These are phyloP conservation scores for Penicillium verrucosum DNA, from an alignment of 2,329 filamentous ascomycete genomes.

Conservation along the genomic window DNA sequence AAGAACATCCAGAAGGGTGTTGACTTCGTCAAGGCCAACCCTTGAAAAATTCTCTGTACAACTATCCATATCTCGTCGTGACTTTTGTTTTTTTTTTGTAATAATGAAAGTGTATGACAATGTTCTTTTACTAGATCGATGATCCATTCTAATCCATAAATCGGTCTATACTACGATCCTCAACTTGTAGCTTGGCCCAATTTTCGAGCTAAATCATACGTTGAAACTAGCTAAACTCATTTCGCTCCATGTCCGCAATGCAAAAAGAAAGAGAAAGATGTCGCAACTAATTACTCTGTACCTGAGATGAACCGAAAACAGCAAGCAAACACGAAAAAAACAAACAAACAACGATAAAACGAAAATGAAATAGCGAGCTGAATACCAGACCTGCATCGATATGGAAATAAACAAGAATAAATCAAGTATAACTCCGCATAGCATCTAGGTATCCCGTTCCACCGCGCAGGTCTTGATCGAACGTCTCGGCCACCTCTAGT, in stretches of 20 bases:
- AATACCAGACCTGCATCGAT: background rate
- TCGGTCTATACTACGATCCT: background rate
- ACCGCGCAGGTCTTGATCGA: slow-evolving; percentile 78
- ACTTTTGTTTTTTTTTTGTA: slow-evolving; percentile 3
- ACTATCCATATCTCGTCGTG: slow-evolving; percentile 9
- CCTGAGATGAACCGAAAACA: background rate
- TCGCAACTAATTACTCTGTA: background rate
- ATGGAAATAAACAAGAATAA: background rate
- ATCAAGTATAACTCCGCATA: slow-evolving; percentile 68
- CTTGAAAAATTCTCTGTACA: slow-evolving; percentile 36
- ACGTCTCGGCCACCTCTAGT: slow-evolving; percentile 77
- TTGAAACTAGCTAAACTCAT: background rate
- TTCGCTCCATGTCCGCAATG: background rate
- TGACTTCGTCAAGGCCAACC: slow-evolving; percentile 61
- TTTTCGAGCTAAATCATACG: background rate
- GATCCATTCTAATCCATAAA: background rate
- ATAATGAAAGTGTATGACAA: slow-evolving; percentile 11
- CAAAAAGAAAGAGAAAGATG: background rate
- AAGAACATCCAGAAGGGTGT: slow-evolving; percentile 86
- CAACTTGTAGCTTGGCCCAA: background rate
- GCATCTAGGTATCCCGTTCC: slow-evolving; percentile 77
- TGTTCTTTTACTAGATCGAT: slow-evolving; percentile 5
- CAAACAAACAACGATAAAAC: background rate
- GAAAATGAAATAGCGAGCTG: background rate
- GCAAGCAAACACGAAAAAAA: background rate